phyloP scores from a whole-genome alignment of 2,329 filamentous ascomycete species.

The Ceratocystis huliohia region DNA sequence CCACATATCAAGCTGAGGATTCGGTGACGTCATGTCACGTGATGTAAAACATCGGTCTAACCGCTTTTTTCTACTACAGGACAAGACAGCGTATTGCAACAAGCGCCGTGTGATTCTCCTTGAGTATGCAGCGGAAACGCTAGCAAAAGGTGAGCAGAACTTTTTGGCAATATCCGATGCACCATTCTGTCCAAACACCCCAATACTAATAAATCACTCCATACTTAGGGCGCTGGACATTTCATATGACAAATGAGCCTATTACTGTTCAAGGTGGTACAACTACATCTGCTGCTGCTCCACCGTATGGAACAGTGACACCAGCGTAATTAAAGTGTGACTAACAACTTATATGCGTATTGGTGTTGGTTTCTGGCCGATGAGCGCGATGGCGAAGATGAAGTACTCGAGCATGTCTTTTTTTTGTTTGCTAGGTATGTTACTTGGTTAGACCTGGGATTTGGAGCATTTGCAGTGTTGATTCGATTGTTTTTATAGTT shows the following conservation, averaged over 20 bases:
- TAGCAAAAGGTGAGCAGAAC: constrained; percentile 57
- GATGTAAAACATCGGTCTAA: background rate
- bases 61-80: constrained; percentile 27
- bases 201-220: background rate
- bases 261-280: constrained; percentile 12
- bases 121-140: constrained; percentile 82
- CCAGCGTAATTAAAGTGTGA: background rate
- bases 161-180: background rate
- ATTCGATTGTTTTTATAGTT: constrained; percentile 3
- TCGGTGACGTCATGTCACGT: constrained; percentile 16
- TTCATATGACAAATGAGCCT: constrained; percentile 18
- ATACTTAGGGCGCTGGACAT: constrained; percentile 19
- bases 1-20: background rate
- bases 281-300: constrained; percentile 54
- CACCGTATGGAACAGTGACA: constrained; percentile 64
- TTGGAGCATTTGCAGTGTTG: background rate
- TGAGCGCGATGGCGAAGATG: no score
- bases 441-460: background rate
- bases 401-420: background rate
- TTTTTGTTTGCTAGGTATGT: background rate
- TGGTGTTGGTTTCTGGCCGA: background rate
- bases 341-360: background rate
- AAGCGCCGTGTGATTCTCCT: constrained; percentile 80
- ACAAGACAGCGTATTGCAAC: constrained; percentile 95
- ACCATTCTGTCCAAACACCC: no score